Base-by-base conservation (phyloP, 345 rosid species). In the Excoecaria agallocha region DNA sequence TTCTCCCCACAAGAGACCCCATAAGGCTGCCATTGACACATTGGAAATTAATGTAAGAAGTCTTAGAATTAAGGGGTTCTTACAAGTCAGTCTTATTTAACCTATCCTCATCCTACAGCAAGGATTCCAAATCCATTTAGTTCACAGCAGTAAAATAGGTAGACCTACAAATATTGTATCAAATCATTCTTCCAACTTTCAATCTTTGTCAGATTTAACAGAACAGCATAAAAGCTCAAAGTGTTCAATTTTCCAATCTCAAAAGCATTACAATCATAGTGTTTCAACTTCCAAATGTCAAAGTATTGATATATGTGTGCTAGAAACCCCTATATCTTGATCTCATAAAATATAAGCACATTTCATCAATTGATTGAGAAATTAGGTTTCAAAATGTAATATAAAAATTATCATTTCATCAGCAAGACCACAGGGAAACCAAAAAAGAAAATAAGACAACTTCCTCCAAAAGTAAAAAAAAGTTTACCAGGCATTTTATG, bases 1-100 rank as follows among this genome's bases (percentile, higher is more conserved):
- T 94, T 92, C 76, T 89, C 92, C 66, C 88, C 86, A 49, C 92
- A 92, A 71, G 93, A 74, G 70, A 92, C 82, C 82, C 86, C 97
- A 67, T 87, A 88, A 72, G 96, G 94, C 98, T 94, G 88, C 66
- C 77, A 82, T 79, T 70, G 56, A 74, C 67, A 78, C 38, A 62
- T 39, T 50, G 22, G 55, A 55, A 16, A 49, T 41, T 62, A 3
- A 46, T 5, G 58, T 25, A 43, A 63, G 62, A 69, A 46, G 45
- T 30, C 64, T 64, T 45, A 56, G 30, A 71, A 70, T 66, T 50
- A 46, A 57, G 24, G 38, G 17, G 38, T 46, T 22, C 59, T 39
- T 35, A 20, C 16, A 52, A 12, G 49, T 30, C 60, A 54, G 43
- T 19, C 49, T 68, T 35, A n/a, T 52, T 68, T 51, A 35, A 66